phyloP scores from a whole-genome alignment of 2,329 filamentous ascomycete species.

The Paecilomyces variotii region DNA sequence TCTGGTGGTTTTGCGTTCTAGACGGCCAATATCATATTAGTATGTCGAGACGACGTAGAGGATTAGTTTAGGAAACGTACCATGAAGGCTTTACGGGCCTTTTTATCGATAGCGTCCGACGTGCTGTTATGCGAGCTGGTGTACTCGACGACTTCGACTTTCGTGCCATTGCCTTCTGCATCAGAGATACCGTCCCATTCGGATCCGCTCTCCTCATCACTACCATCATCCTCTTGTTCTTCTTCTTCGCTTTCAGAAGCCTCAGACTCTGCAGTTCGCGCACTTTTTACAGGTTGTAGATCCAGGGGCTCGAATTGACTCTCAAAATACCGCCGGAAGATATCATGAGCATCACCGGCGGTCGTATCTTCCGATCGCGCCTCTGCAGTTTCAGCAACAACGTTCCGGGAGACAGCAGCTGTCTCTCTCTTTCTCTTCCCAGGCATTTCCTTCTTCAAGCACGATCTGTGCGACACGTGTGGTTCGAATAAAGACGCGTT shows the following conservation, averaged over 20 bases:
- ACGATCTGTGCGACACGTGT: background rate
- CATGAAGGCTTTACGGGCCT: conserved; percentile 73
- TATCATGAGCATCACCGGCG: conserved; percentile 56
- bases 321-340: conserved; percentile 81
- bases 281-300: conserved; percentile 10
- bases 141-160: conserved; percentile 58
- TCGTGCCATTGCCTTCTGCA: conserved; percentile 31
- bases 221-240: conserved; percentile 15
- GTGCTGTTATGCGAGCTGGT: conserved; percentile 35
- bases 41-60: background rate
- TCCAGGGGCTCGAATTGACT: conserved; percentile 72
- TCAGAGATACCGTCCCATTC: conserved; percentile 60
- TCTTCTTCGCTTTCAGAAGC: conserved; percentile 5
- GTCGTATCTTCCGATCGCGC: conserved; percentile 5
- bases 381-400: conserved; percentile 14
- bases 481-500: background rate
- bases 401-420: conserved; percentile 19
- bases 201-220: conserved; percentile 30
- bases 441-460: conserved; percentile 19
- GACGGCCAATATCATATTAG: conserved; percentile 8
- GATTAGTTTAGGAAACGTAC: conserved; percentile 31
- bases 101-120: conserved; percentile 43
- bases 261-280: conserved; percentile 9
- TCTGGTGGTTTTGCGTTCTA: conserved; percentile 43
- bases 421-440: conserved; percentile 44